Percentiles rank a stretch among this genome's conserved stretches.
Conservation (phyloP, 495 filamentous ascomycete species). For the Neurospora pannonica region DNA sequence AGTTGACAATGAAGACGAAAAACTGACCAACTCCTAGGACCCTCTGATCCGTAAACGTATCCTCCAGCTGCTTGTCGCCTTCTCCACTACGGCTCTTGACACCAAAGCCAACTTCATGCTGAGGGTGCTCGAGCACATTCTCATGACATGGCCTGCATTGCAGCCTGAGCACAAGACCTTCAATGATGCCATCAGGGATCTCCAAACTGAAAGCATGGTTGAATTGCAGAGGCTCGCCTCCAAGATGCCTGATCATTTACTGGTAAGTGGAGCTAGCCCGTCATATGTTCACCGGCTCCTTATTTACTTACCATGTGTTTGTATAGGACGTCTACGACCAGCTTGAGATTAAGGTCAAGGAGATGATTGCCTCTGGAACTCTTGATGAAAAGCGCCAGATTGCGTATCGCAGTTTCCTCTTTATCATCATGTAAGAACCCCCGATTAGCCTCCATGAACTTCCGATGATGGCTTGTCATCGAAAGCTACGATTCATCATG, state of each 20-base stretch:
- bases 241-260: slow-evolving; percentile 80
- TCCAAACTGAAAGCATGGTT: slow-evolving; percentile 70
- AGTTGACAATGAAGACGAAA: neutral
- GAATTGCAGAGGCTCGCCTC: slow-evolving; percentile 84
- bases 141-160: slow-evolving; percentile 66
- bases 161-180: slow-evolving; percentile 60
- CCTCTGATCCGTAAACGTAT: slow-evolving; percentile 77
- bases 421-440: slow-evolving; percentile 73
- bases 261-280: slow-evolving; percentile 36
- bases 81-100: slow-evolving; percentile 74
- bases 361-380: slow-evolving; percentile 62
- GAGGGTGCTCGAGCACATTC: slow-evolving; percentile 78
- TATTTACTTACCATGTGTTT: slow-evolving; percentile 5
- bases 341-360: slow-evolving; percentile 71
- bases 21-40: slow-evolving; percentile 42
- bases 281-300: neutral
- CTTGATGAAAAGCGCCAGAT: slow-evolving; percentile 64
- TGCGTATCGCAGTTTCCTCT: slow-evolving; percentile 65
- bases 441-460: neutral
- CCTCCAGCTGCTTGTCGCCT: slow-evolving; percentile 73
- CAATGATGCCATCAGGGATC: slow-evolving; percentile 82
- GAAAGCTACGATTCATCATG: neutral
- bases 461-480: neutral
- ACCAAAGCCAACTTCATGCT: slow-evolving; percentile 71
- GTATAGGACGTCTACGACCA: slow-evolving; percentile 68